Percentiles rank a stretch among this genome's conserved stretches.
These are phyloP conservation scores for Fusarium annulatum DNA, from an alignment of 2,329 filamentous ascomycete genomes.

Conservation along the genomic window DNA sequence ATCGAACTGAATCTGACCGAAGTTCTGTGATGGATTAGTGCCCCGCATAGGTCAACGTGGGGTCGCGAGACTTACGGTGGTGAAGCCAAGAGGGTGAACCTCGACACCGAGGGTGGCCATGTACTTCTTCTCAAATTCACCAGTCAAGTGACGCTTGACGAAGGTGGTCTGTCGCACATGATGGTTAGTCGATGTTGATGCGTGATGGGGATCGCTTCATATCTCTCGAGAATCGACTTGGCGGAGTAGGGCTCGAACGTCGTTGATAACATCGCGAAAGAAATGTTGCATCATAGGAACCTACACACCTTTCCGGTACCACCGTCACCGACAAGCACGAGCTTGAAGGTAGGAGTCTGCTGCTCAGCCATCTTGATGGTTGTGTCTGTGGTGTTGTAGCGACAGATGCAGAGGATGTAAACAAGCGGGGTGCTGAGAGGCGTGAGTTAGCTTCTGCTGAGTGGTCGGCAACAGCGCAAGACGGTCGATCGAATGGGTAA, in stretches of 20 bases:
- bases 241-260: conserved; percentile 39
- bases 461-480: conserved; percentile 28
- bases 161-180: conserved; percentile 85
- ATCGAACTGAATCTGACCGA: conserved; percentile 96
- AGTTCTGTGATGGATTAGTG: conserved; percentile 72
- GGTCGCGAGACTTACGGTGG: conserved; percentile 78
- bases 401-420: conserved; percentile 55
- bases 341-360: conserved; percentile 90
- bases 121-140: conserved; percentile 99
- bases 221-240: conserved; percentile 28
- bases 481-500: conserved; percentile 20
- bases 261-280: conserved; percentile 37
- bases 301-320: conserved; percentile 93
- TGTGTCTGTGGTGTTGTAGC: conserved; percentile 39
- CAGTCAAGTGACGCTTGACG: conserved; percentile 99
- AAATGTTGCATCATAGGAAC: conserved; percentile 35
- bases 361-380: conserved; percentile 70
- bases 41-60: conserved; percentile 37
- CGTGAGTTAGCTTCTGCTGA: conserved; percentile 49
- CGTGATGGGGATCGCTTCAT: conserved; percentile 16
- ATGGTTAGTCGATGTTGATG: conserved; percentile 36
- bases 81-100: conserved; percentile 98
- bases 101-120: conserved; percentile 99
- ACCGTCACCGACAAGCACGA: conserved; percentile 98
- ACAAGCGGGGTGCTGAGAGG: conserved; percentile 58